Evolutionary conservation across 331 rosid genomes (phyloP).

Genomic region (Dryas integrifolia): DNA sequence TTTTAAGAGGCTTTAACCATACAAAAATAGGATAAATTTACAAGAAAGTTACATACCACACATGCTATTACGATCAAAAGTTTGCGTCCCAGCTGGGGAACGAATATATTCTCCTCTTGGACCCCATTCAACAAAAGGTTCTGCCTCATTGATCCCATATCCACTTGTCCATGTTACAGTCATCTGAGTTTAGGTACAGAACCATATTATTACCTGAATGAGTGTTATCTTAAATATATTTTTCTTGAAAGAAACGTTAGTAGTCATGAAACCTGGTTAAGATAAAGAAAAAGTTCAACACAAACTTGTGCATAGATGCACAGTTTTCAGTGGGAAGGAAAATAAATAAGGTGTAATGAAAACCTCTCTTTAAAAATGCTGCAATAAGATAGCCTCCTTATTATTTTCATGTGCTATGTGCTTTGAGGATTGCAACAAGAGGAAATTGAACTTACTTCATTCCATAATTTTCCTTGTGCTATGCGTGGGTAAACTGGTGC

Average conservation of each 20-base stretch:
- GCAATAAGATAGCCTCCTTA: not conserved
- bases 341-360: no score
- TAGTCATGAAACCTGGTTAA: not conserved
- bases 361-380: not conserved
- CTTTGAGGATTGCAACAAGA: constrained; percentile 12
- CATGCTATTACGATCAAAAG: constrained; percentile 58
- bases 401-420: not conserved
- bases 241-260: not conserved
- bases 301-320: not conserved
- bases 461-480: constrained; percentile 74
- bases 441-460: constrained; percentile 51
- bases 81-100: constrained; percentile 67
- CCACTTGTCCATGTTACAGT: constrained; percentile 94
- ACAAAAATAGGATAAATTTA: not conserved
- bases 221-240: not conserved
- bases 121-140: constrained; percentile 70
- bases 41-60: constrained; percentile 53
- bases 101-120: constrained; percentile 34
- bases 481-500: constrained; percentile 87
- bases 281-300: not conserved
- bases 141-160: constrained; percentile 60
- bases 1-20: not conserved
- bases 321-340: no score
- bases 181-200: constrained; percentile 46
- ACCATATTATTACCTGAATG: constrained; percentile 19